Percentiles rank a stretch among this genome's conserved stretches.
phyloP scores from a whole-genome alignment of 1,284 basidiomycete genomes.

The Schizophyllum amplum region DNA sequence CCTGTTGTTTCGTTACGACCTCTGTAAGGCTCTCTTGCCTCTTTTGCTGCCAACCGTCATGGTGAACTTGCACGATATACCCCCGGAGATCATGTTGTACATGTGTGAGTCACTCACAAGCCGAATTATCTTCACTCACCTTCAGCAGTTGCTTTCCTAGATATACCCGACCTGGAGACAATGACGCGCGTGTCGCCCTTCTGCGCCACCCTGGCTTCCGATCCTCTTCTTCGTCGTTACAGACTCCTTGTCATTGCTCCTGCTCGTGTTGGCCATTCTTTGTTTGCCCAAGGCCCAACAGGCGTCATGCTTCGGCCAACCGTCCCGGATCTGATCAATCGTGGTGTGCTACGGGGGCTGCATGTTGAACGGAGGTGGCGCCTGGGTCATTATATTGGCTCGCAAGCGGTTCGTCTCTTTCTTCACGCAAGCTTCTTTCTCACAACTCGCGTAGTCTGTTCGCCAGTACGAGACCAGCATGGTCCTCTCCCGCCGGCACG shows the following conservation, averaged over 20 bases:
- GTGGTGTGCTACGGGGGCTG: slow-evolving; percentile 59
- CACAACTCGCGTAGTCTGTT: slow-evolving; percentile 35
- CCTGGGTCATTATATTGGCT: slow-evolving; percentile 55
- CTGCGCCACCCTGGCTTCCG: slow-evolving; percentile 42
- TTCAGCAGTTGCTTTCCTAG: slow-evolving; percentile 44
- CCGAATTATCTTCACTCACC: neutral
- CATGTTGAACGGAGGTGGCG: slow-evolving; percentile 58
- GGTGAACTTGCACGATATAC: slow-evolving; percentile 26
- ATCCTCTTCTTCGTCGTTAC: slow-evolving; percentile 52
- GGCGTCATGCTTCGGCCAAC: slow-evolving; percentile 55
- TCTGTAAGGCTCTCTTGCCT: slow-evolving; percentile 3
- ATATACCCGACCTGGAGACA: slow-evolving; percentile 57
- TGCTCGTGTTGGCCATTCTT: slow-evolving; percentile 54
- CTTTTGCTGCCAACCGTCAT: slow-evolving; percentile 9
- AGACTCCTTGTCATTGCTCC: slow-evolving; percentile 54
- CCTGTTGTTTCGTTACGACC: slow-evolving; percentile 2
- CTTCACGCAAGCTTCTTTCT: slow-evolving; percentile 9
- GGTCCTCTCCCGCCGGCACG: slow-evolving; percentile 39
- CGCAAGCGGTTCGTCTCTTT: slow-evolving; percentile 39
- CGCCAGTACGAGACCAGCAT: slow-evolving; percentile 49
- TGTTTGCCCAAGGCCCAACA: slow-evolving; percentile 47
- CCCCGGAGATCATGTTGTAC: slow-evolving; percentile 48
- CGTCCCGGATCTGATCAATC: slow-evolving; percentile 53
- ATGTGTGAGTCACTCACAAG: slow-evolving; percentile 28
- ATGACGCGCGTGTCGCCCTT: slow-evolving; percentile 37